phyloP scores from a whole-genome alignment of 345 rosid species.

The Luvunga scandens region DNA sequence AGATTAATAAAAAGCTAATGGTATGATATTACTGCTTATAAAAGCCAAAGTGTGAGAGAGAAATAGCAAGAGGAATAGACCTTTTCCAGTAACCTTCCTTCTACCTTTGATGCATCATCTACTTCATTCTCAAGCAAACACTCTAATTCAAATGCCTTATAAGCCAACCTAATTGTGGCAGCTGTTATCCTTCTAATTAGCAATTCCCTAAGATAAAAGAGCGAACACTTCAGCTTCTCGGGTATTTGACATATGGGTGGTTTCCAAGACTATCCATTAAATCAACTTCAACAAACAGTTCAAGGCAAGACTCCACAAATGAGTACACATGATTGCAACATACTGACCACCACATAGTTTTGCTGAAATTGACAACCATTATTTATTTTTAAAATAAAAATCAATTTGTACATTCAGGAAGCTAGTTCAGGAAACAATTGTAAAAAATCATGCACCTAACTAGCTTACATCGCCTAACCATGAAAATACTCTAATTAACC shows the following conservation, averaged over 20 bases:
- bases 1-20: too few relatives aligned
- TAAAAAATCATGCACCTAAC: too few relatives aligned
- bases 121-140: constrained; percentile 39
- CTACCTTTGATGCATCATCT: constrained; percentile 35
- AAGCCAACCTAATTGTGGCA: constrained; percentile 74
- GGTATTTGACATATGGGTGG: constrained; percentile 86
- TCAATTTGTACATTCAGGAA: too few relatives aligned
- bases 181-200: constrained; percentile 88
- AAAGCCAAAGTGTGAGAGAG: neutral
- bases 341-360: constrained; percentile 88
- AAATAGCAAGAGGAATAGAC: constrained; percentile 23
- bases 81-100: constrained; percentile 82
- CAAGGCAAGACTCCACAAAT: constrained; percentile 7
- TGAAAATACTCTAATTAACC: too few relatives aligned
- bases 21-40: too few relatives aligned
- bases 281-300: constrained; percentile 23
- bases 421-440: too few relatives aligned
- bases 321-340: constrained; percentile 8
- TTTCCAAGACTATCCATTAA: constrained; percentile 44
- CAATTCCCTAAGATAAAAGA: constrained; percentile 89
- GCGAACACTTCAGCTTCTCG: constrained; percentile 95
- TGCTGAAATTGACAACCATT: constrained; percentile 66
- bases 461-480: too few relatives aligned
- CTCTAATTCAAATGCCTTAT: constrained; percentile 64
- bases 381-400: constrained; percentile 54